phyloP scores from a whole-genome alignment of 2,329 filamentous ascomycete genomes.

The Lachnellula arida region DNA sequence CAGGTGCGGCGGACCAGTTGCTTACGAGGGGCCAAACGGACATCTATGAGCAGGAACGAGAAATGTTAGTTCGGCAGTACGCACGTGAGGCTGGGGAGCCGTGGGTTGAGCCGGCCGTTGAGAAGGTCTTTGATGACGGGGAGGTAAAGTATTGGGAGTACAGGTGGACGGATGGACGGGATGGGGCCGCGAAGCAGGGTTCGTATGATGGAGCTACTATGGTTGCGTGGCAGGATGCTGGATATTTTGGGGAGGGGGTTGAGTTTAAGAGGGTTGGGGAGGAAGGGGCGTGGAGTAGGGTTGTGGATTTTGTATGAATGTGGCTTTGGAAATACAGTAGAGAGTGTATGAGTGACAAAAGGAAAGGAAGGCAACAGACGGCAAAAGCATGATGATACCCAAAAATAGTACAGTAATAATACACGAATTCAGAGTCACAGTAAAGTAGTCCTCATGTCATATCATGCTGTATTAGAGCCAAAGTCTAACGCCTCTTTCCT shows the following conservation, averaged over 20 bases:
- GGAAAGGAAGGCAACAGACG: neutral
- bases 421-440: neutral
- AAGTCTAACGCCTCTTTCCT: constrained; percentile 8
- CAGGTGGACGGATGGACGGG: constrained; percentile 83
- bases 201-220: constrained; percentile 83
- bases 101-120: constrained; percentile 59
- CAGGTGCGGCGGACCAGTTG: constrained; percentile 82
- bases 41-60: constrained; percentile 87
- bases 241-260: constrained; percentile 88
- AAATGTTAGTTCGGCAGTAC: constrained; percentile 78
- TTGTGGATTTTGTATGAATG: constrained; percentile 31
- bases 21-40: constrained; percentile 78
- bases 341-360: neutral
- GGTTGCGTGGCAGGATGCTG: constrained; percentile 85
- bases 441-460: neutral
- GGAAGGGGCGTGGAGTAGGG: constrained; percentile 37
- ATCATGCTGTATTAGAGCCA: neutral
- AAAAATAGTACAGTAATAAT: neutral
- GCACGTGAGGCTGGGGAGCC: constrained; percentile 79
- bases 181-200: constrained; percentile 73
- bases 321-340: neutral
- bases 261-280: constrained; percentile 64
- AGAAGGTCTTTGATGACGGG: constrained; percentile 25
- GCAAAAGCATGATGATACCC: neutral
- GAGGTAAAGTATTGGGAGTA: constrained; percentile 71